phyloP scores from a whole-genome alignment of 208 protist species.

The Spongospora subterranea region DNA sequence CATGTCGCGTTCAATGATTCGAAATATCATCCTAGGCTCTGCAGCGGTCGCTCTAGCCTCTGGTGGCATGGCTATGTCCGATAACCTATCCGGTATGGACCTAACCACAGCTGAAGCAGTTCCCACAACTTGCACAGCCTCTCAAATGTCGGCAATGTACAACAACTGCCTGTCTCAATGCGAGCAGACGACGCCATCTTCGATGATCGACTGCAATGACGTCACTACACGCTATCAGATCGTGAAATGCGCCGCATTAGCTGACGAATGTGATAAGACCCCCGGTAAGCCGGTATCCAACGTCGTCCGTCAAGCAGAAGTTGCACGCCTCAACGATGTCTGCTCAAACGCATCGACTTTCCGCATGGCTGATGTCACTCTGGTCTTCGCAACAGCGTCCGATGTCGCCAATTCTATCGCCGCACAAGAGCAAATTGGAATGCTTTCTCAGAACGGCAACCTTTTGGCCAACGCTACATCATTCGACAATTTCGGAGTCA shows the following conservation, averaged over 20 bases:
- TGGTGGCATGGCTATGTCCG: too few relatives aligned
- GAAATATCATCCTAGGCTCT: background rate
- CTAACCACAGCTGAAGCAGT: conserved; percentile 40
- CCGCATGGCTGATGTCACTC: conserved; percentile 9
- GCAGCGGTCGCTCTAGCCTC: conserved; percentile 26
- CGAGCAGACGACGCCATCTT: background rate
- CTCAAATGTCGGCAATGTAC: conserved; percentile 26
- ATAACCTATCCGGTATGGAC: background rate
- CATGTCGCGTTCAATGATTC: conserved; percentile 45
- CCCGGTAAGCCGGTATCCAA: background rate
- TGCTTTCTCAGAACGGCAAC: background rate
- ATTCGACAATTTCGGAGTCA: background rate
- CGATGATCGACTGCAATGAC: conserved; percentile 33
- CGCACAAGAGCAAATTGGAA: background rate
- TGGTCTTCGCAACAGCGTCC: background rate
- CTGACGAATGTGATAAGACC: conserved; percentile 8
- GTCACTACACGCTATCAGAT: conserved; percentile 12
- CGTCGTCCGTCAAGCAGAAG: conserved; percentile 47
- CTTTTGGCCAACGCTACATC: background rate
- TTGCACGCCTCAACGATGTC: conserved; percentile 8
- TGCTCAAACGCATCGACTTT: conserved; percentile 3
- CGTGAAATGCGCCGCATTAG: conserved; percentile 19
- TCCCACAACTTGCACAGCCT: conserved; percentile 15
- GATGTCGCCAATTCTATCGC: conserved; percentile 12
- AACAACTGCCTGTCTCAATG: conserved; percentile 27